phyloP scores from a whole-genome alignment of 2,329 filamentous ascomycete species.

The Anthostomella pinea region DNA sequence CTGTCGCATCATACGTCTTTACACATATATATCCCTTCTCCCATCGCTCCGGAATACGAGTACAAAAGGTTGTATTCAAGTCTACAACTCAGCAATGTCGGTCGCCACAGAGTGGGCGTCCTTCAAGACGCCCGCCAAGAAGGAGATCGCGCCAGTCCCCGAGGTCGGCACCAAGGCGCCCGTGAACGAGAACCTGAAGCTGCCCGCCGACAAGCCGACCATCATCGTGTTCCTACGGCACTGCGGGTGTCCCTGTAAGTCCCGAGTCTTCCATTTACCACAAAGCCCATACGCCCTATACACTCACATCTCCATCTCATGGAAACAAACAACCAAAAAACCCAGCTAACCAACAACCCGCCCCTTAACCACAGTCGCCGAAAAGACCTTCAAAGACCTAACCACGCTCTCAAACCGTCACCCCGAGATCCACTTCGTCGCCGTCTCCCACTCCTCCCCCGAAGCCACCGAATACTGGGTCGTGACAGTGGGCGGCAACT shows the following conservation, averaged over 20 bases:
- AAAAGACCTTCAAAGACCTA: constrained; percentile 60
- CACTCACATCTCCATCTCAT: too few species aligned
- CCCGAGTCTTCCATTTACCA: background rate
- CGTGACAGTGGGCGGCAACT: constrained; percentile 52
- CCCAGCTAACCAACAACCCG: too few species aligned
- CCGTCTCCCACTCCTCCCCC: constrained; percentile 58
- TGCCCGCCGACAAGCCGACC: constrained; percentile 55
- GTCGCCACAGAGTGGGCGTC: constrained; percentile 39
- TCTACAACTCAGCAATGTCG: constrained; percentile 16
- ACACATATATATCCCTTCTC: background rate
- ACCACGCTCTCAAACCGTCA: constrained; percentile 50
- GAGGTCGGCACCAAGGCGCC: constrained; percentile 56
- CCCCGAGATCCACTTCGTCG: constrained; percentile 53
- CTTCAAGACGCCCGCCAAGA: constrained; percentile 39
- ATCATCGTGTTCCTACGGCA: constrained; percentile 68
- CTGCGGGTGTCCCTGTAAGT: constrained; percentile 70
- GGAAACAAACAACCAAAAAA: constrained; percentile 2
- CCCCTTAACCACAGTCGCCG: constrained; percentile 52
- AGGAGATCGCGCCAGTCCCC: constrained; percentile 46
- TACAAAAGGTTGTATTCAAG: too few species aligned
- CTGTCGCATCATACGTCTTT: too few species aligned
- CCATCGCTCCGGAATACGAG: too few species aligned
- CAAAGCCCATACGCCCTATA: background rate
- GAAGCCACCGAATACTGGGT: constrained; percentile 57
- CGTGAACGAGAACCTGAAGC: constrained; percentile 45